These are phyloP conservation scores for Cyberlindnera veronae DNA, from an alignment of 805 yeast genomes.

Conservation along the genomic window DNA sequence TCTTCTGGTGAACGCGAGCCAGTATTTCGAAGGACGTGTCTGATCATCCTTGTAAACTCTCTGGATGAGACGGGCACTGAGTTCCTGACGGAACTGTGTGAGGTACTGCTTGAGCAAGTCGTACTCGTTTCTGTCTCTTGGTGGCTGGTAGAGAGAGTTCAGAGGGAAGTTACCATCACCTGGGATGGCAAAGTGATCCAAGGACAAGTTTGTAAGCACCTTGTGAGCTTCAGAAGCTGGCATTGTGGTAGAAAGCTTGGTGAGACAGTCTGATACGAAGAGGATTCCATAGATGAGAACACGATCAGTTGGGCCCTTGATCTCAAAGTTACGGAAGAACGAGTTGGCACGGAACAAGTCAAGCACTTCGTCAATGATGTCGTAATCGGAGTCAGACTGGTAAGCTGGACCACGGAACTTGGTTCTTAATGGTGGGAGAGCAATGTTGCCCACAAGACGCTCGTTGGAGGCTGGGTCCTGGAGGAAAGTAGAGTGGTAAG, in stretches of 20 bases:
- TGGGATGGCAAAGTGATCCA: constrained; percentile 87
- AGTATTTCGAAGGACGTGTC: constrained; percentile 74
- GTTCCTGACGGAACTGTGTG: constrained; percentile 92
- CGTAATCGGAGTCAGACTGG: constrained; percentile 73
- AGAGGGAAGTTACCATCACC: constrained; percentile 95
- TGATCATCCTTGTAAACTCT: constrained; percentile 64
- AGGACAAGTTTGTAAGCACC: constrained; percentile 75
- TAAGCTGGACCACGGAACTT: constrained; percentile 89
- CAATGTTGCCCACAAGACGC: constrained; percentile 69
- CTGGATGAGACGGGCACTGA: constrained; percentile 73
- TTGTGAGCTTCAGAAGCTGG: constrained; percentile 58
- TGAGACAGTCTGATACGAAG: constrained; percentile 80
- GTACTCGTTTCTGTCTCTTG: constrained; percentile 68
- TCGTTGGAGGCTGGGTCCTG: constrained; percentile 55
- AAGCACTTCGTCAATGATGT: constrained; percentile 84
- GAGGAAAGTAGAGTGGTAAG: constrained; percentile 77
- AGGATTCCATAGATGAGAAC: constrained; percentile 90
- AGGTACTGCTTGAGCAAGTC: constrained; percentile 79
- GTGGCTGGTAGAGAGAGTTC: constrained; percentile 72
- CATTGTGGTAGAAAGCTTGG: constrained; percentile 49
- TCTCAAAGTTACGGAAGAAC: constrained; percentile 94
- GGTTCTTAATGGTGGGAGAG: constrained; percentile 81
- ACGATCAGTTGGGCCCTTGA: constrained; percentile 93
- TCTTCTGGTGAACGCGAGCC: constrained; percentile 95
- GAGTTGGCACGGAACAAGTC: constrained; percentile 95